phyloP scores from a whole-genome alignment of 495 filamentous ascomycete genomes.

The Tuber microsphaerosporum region DNA sequence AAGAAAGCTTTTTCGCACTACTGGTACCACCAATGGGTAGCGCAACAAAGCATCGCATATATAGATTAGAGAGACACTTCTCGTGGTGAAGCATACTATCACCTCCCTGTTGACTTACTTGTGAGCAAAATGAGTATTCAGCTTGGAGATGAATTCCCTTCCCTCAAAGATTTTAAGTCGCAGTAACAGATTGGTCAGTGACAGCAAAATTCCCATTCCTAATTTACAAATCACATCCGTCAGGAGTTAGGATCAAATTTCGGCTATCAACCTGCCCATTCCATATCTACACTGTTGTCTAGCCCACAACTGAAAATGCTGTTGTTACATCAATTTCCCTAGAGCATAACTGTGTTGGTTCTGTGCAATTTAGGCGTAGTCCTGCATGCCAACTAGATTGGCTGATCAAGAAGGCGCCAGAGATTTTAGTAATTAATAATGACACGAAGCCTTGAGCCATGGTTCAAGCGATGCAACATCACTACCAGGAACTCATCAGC shows the following conservation, averaged over 20 bases:
- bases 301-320: not conserved
- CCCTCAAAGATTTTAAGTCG: not conserved
- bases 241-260: not conserved
- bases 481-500: not conserved
- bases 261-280: not conserved
- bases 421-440: not conserved
- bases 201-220: not conserved
- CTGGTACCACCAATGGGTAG: too few species aligned
- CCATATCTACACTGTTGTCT: not conserved
- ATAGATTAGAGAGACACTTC: too few species aligned
- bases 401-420: not conserved
- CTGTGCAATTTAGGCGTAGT: not conserved
- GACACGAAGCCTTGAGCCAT: not conserved
- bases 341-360: not conserved
- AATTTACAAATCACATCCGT: not conserved
- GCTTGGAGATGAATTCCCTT: not conserved
- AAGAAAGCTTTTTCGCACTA: too few species aligned
- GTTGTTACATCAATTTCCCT: not conserved
- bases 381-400: not conserved
- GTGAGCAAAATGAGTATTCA: not conserved
- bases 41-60: too few species aligned
- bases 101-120: too few species aligned
- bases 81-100: too few species aligned
- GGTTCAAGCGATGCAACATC: not conserved
- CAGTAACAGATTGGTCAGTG: not conserved